Conservation (phyloP, 2,329 filamentous ascomycete genomes). For the Penicillium sp. region DNA sequence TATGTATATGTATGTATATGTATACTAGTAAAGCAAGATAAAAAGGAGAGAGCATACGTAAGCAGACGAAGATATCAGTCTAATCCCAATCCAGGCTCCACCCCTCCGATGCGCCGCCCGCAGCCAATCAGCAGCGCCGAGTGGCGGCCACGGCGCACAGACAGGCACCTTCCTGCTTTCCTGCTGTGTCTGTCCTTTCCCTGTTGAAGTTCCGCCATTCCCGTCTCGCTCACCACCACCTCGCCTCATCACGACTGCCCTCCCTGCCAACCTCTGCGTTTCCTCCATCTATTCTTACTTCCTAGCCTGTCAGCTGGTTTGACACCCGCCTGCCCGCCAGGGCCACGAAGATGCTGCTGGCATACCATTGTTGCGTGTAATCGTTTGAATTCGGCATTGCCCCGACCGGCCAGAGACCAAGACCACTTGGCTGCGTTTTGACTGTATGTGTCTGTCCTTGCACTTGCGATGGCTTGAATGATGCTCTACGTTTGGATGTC, state of each 20-base stretch:
- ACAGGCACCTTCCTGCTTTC: not conserved
- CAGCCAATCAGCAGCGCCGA: not conserved
- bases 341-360: constrained; percentile 10
- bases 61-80: no score
- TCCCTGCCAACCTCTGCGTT: no score
- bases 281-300: not conserved
- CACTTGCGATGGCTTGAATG: no score
- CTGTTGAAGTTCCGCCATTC: not conserved
- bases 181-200: not conserved
- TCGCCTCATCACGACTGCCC: not conserved
- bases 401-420: not conserved
- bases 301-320: not conserved
- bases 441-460: not conserved
- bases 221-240: not conserved
- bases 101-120: not conserved
- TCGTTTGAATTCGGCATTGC: not conserved
- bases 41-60: no score
- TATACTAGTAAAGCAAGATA: no score
- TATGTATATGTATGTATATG: no score
- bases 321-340: not conserved
- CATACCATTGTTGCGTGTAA: not conserved
- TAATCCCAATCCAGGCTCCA: not conserved
- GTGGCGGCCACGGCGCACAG: not conserved
- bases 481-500: not conserved
- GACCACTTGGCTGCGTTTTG: not conserved